Evolutionary conservation across 768 basidiomycete genomes (phyloP).

Genomic region (Rhodosporidiobolus odoratus): DNA sequence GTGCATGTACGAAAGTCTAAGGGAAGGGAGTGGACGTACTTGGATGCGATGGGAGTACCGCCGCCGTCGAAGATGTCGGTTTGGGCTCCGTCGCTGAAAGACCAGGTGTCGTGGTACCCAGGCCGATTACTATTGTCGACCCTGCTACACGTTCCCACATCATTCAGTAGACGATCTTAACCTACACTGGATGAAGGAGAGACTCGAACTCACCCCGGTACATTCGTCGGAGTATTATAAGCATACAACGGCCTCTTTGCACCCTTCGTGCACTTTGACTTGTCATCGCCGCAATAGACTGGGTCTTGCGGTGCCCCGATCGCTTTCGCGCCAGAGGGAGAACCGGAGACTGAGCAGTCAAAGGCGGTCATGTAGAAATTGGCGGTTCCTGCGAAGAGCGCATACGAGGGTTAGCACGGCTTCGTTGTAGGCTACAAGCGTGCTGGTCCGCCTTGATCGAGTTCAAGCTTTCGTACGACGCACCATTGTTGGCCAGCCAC

Average conservation of each 20-base stretch:
- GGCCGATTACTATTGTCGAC: constrained; percentile 27
- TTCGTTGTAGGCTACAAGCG: no score
- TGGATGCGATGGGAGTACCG: no score
- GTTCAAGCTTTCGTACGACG: background rate
- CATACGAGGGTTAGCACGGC: background rate
- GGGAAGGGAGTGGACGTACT: no score
- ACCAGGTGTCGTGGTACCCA: constrained; percentile 30
- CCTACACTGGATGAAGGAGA: background rate
- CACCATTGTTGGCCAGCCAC: constrained; percentile 35
- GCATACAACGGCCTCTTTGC: constrained; percentile 36
- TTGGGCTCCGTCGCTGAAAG: constrained; percentile 31
- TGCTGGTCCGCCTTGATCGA: no score
- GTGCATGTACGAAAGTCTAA: no score
- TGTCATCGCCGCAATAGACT: constrained; percentile 18
- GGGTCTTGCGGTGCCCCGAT: constrained; percentile 30
- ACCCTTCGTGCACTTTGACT: constrained; percentile 10
- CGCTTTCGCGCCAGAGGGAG: constrained; percentile 7
- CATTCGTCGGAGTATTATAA: constrained; percentile 29
- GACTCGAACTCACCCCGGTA: background rate
- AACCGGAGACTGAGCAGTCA: constrained; percentile 27
- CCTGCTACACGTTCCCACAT: no score
- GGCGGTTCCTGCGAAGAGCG: constrained; percentile 13
- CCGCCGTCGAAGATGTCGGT: constrained; percentile 39
- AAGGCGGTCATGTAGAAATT: constrained; percentile 33
- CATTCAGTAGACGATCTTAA: no score